Evolutionary conservation across 345 rosid genomes (phyloP).

Genomic region (Raphanus sativus): DNA sequence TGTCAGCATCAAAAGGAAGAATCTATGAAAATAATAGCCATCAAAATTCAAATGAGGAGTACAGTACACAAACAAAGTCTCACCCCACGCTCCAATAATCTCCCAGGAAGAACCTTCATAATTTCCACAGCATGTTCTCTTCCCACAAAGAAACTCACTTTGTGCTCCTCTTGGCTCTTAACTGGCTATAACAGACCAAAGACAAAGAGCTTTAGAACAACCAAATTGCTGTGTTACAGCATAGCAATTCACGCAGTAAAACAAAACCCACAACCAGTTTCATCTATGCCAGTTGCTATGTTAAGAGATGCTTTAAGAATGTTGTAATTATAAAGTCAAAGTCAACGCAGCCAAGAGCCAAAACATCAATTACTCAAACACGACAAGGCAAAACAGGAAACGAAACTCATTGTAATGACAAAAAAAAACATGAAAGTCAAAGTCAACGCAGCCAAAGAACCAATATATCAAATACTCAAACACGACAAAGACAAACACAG

Average conservation of each 20-base stretch:
- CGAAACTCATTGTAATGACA: too few relatives aligned
- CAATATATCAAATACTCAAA: neutral
- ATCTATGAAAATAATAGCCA: constrained; percentile 11
- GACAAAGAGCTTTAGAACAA: neutral
- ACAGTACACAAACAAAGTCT: constrained; percentile 21
- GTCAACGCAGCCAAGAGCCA: constrained; percentile 16
- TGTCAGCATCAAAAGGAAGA: constrained; percentile 6
- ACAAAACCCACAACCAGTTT: neutral
- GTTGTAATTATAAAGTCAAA: neutral
- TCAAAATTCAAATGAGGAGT: neutral
- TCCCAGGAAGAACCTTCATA: constrained; percentile 53
- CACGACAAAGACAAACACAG: neutral
- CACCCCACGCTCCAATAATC: constrained; percentile 67
- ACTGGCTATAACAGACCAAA: constrained; percentile 51
- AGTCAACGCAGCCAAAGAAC: constrained; percentile 13
- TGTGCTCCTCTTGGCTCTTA: constrained; percentile 71
- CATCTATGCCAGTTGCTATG: neutral
- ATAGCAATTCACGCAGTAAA: neutral
- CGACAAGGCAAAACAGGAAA: neutral
- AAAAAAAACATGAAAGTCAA: neutral
- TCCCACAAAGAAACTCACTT: constrained; percentile 75
- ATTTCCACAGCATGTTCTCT: constrained; percentile 52
- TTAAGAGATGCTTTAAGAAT: constrained; percentile 1
- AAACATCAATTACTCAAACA: neutral
- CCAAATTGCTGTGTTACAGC: constrained; percentile 12